Evolutionary conservation across 2,329 filamentous ascomycete genomes (phyloP).

Genomic region (Paracoccidioides brasiliensis): DNA sequence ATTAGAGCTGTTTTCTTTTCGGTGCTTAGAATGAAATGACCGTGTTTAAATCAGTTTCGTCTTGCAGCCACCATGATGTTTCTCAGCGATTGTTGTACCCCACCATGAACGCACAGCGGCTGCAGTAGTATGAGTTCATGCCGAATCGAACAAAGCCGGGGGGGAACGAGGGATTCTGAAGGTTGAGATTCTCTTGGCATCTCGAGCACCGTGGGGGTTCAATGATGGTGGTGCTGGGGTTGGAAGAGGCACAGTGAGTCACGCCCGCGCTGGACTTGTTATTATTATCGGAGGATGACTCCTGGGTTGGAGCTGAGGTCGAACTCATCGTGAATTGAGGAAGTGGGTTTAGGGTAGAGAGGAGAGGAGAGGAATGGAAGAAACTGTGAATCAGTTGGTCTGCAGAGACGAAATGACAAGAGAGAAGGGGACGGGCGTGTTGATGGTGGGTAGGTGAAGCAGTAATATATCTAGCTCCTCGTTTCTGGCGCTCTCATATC

Average conservation of each 20-base stretch:
- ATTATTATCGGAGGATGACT: constrained; percentile 15
- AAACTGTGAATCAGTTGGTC: not conserved
- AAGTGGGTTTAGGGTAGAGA: not conserved
- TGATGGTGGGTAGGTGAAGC: too few relatives aligned
- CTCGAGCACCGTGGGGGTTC: constrained; percentile 37
- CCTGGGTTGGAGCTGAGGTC: constrained; percentile 23
- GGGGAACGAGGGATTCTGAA: constrained; percentile 23
- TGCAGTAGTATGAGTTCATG: constrained; percentile 39
- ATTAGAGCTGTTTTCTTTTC: not conserved
- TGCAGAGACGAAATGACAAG: not conserved
- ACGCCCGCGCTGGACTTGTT: constrained; percentile 14
- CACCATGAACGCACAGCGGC: constrained; percentile 32
- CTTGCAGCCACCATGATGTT: not conserved
- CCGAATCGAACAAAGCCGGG: constrained; percentile 33
- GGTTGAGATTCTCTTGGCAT: constrained; percentile 35
- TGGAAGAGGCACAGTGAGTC: constrained; percentile 13
- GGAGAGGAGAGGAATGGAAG: not conserved
- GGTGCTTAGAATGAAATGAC: not conserved
- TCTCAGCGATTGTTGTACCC: constrained; percentile 29
- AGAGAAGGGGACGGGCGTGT: too few relatives aligned
- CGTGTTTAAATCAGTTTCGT: not conserved
- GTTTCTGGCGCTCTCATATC: too few relatives aligned
- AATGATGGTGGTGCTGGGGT: constrained; percentile 16
- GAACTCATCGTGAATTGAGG: constrained; percentile 22
- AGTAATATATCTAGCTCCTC: too few relatives aligned